Base-by-base conservation (phyloP, 2,329 filamentous ascomycete species). In the Talaromyces marneffei region DNA sequence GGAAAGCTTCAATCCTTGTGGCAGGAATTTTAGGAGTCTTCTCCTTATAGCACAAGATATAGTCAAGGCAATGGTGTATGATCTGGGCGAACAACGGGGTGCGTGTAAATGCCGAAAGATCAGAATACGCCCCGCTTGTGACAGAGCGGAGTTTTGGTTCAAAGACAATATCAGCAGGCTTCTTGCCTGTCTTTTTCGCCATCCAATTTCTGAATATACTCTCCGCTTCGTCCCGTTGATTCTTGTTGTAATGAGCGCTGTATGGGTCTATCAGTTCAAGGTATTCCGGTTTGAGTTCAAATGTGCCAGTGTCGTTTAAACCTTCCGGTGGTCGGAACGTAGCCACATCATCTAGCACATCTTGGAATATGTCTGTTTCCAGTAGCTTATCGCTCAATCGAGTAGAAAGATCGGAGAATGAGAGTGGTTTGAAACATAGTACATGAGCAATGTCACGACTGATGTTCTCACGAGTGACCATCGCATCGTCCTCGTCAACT, bases 141-240 rank as follows among this genome's bases (percentile, higher is more conserved):
- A 97, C 91, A 10, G 86, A 83, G 18, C 87, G 86, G 53, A 96
- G 82, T 68, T 87, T 91, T 0, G 95, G 92, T 74, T 97, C 93
- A 71, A 91, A 97, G 2, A 97, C 92, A 62, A 97, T 87, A 59
- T 97, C 92, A 42, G 91, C 86, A 1, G 84, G 79, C 46, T 87
- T 82, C 72, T 92, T 92, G 18, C 92, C 92, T 0, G 88, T 91
- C 76, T 90, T 92, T 77, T 92, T 92, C 10, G 92, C 90, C 80
- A 94, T 87, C 80, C 90, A 89, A 69, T 89, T 88, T 68, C 89
- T 91, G 78, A 94, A 97, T 2, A 92, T 89, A 66, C 85, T 87
- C 75, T 99, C 94, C 0, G 93, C 91, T 73, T 99, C 94, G 71
- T 99, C 94, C 56, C 94, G 86, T 74, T 97, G 93, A 69, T 99